These are phyloP conservation scores for Pyrus hybrid DNA, from an alignment of 331 rosid species.

Conservation along the genomic window DNA sequence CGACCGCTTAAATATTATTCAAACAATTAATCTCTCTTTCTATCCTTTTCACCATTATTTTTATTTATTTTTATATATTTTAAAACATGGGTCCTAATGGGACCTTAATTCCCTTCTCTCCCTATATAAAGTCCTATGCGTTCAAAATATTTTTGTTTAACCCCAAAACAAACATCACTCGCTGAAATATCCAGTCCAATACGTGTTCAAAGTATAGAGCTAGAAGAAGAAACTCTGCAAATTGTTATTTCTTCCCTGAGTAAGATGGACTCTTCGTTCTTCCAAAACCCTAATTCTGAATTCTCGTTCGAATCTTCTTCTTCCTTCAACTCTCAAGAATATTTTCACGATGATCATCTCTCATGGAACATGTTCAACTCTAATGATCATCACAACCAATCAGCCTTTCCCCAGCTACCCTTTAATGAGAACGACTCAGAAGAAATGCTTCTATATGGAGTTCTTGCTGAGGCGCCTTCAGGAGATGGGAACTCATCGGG, in stretches of 20 bases:
- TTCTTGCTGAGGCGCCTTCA: conserved; percentile 9
- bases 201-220: no score
- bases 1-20: background rate
- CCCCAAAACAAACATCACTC: background rate
- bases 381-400: background rate
- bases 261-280: conserved; percentile 17
- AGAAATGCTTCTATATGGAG: conserved; percentile 44
- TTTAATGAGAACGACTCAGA: conserved; percentile 46
- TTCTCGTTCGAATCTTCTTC: conserved; percentile 3
- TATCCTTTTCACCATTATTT: background rate
- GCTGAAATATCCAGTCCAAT: background rate
- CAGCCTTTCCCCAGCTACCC: conserved; percentile 16
- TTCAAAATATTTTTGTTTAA: background rate
- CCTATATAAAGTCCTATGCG: conserved; percentile 1
- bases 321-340: background rate
- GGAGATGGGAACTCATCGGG: background rate
- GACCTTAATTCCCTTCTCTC: background rate
- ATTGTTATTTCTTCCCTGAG: no score
- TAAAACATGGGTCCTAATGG: background rate
- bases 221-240: no score
- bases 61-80: background rate
- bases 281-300: conserved; percentile 2
- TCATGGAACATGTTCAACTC: background rate
- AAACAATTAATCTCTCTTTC: background rate
- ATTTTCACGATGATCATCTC: background rate